Base-by-base conservation (phyloP, 73 alveolate genomes). In the Diophrys sp. region DNA sequence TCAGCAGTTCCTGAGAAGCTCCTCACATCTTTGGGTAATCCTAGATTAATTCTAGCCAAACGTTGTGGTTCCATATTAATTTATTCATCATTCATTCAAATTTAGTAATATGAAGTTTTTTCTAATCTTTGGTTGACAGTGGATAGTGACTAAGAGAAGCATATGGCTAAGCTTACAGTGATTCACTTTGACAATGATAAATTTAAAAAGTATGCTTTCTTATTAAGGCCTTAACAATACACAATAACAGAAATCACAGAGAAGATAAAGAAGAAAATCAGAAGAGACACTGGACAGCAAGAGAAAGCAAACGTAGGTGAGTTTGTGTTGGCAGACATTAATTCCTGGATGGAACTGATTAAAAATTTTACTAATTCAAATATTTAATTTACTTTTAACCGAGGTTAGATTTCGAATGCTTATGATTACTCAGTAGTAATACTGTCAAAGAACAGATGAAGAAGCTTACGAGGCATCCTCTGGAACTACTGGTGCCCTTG, bases 281-380 rank as follows among this genome's bases (percentile, higher is more conserved):
- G 1, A 23, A 2, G 28, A 24, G 81, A 80, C 68, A n/a, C 44
- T 75, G 70, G 53, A 71, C 31, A 75, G 56, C 18, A 54, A 70
- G 1, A 70, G 73, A 32, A 31, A n/a, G n/a, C 71, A 30, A 77
- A 77, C 1, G 54, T 70, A 33, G 27, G 34, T 11, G 33, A 75
- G 0, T 80, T 80, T 34, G 73, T 80, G 53, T 25, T 80, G 24
- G 88, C 70, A 5, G 88, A 80, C 27, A 28, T 80, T 1, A 24
- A 2, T 44, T 79, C 31, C 8, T 29, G 54, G 30, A n/a, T 29
- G 14, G 56, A 23, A 23, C 26, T 71, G 54, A 23, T 1, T 18
- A 72, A 71, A 54, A 54, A 28, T 30, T 80, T 80, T 53, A 11
- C 29, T 25, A 44, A 32, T 29, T 29, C 33, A n/a, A 78, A 29